Evolutionary conservation across 176 grass and related monocot genomes (phyloP).

Genomic region (Oryza rufipogon): DNA sequence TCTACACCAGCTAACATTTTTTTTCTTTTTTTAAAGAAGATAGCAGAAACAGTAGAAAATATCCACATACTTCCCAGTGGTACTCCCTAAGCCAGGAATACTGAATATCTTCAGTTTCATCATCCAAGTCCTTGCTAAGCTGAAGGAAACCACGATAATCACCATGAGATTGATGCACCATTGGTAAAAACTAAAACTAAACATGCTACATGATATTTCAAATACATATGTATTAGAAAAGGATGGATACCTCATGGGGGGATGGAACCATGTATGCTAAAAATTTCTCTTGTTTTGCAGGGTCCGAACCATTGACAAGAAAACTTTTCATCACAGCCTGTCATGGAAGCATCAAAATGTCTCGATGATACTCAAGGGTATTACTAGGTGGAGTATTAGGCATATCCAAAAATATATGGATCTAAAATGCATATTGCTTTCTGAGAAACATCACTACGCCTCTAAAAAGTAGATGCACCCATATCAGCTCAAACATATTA

Average conservation of each 20-base stretch:
- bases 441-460: background rate
- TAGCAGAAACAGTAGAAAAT: constrained; percentile 10
- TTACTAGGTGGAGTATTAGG: constrained; percentile 18
- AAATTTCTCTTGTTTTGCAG: constrained; percentile 84
- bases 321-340: constrained; percentile 99
- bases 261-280: constrained; percentile 91
- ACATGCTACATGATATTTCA: constrained; percentile 2
- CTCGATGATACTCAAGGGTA: constrained; percentile 30
- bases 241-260: constrained; percentile 64
- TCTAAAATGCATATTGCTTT: constrained; percentile 13
- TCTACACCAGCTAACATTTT: background rate
- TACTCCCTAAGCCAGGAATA: constrained; percentile 96
- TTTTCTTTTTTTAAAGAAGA: background rate
- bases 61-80: constrained; percentile 87
- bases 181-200: background rate
- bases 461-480: background rate
- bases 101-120: constrained; percentile 77
- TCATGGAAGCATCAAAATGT: constrained; percentile 30
- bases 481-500: background rate
- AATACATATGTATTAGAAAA: constrained; percentile 34
- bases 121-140: constrained; percentile 75
- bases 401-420: constrained; percentile 19
- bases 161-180: constrained; percentile 16
- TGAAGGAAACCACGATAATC: constrained; percentile 49
- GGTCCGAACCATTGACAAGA: constrained; percentile 77